Base-by-base conservation (phyloP, 257 asterid genomes). In the Fraxinus pennsylvanica region DNA sequence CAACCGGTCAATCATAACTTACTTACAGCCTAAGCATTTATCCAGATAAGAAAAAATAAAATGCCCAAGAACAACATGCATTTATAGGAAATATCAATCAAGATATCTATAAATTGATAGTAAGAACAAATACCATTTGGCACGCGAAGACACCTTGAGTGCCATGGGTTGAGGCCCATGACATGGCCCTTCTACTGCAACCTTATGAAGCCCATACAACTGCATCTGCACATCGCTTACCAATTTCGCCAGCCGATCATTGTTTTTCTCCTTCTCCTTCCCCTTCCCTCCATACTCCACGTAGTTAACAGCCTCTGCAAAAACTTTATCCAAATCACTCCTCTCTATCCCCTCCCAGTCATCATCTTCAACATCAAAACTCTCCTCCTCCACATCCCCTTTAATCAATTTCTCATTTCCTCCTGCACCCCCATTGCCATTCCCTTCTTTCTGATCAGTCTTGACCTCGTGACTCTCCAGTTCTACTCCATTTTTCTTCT, bases 291-390 rank as follows among this genome's bases (percentile, higher is more conserved):
- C 89, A 72, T 72, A 88, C 78, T 86, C 92, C 57, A 92, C 89
- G 80, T 81, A 91, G 69, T 92, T 89, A 30, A 91, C 93, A 72
- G 97, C 98, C 78, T 85, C 91, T 7, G 90, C 90, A 85, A 94
- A 94, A 2, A 73, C 86, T 74, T 88, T 89, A 86, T 94, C 97
- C 87, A 92, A 75, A 75, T 94, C 98, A 83, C 89, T 94, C 82
- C 97, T 88, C 87, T 94, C 98, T 30, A 94, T 84, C 21, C 97
- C 97, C 76, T 94, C 98, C 98, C 98, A 94, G 76, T 92, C 97
- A 81, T 88, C 93, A 41, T 61, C 87, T 74, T 73, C 86, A 68
- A 45, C 85, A 71, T 70, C 63, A 66, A 61, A 66, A 8, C 41
- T 22, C 22, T 22, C 83, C 15, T 76, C 78, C 65, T 45, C 69